Evolutionary conservation across 2,329 filamentous ascomycete species (phyloP).

Genomic region (Periconia macrospinosa): DNA sequence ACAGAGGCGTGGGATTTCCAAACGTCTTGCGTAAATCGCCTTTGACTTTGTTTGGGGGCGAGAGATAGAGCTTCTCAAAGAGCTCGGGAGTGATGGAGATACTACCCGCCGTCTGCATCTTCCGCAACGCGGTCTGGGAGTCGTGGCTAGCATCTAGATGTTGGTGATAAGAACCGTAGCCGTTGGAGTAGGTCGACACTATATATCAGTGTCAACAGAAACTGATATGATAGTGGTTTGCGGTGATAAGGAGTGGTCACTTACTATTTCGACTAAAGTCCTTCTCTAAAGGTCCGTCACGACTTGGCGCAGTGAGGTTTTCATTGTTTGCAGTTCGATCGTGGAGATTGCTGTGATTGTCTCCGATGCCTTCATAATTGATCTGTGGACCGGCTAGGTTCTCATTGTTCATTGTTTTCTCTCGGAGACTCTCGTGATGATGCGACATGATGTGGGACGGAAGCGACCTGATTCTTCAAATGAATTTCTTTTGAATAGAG

Average conservation of each 20-base stretch:
- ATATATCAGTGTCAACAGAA: neutral
- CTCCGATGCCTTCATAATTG: constrained; percentile 12
- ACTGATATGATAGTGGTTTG: neutral
- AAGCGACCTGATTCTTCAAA: neutral
- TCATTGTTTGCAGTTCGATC: constrained; percentile 14
- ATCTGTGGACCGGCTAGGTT: constrained; percentile 11
- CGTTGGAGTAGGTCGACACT: neutral
- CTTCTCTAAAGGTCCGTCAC: constrained; percentile 46
- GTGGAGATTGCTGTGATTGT: constrained; percentile 8
- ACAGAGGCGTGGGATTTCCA: constrained; percentile 56
- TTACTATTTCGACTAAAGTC: constrained; percentile 45
- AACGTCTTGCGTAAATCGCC: constrained; percentile 56
- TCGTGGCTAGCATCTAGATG: constrained; percentile 32
- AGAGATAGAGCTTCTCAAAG: constrained; percentile 58
- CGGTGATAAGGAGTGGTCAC: neutral
- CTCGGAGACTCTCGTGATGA: constrained; percentile 9
- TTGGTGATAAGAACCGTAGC: constrained; percentile 16
- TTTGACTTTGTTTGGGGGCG: constrained; percentile 53
- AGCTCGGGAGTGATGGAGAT: constrained; percentile 58
- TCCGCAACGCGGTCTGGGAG: constrained; percentile 31
- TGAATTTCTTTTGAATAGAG: too few relatives aligned
- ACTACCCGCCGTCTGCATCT: constrained; percentile 54
- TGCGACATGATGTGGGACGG: constrained; percentile 12
- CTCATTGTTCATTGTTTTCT: constrained; percentile 14
- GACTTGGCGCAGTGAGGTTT: constrained; percentile 17